Base-by-base conservation (phyloP, 2,329 filamentous ascomycete genomes). In the Trichoderma brevicompactum region DNA sequence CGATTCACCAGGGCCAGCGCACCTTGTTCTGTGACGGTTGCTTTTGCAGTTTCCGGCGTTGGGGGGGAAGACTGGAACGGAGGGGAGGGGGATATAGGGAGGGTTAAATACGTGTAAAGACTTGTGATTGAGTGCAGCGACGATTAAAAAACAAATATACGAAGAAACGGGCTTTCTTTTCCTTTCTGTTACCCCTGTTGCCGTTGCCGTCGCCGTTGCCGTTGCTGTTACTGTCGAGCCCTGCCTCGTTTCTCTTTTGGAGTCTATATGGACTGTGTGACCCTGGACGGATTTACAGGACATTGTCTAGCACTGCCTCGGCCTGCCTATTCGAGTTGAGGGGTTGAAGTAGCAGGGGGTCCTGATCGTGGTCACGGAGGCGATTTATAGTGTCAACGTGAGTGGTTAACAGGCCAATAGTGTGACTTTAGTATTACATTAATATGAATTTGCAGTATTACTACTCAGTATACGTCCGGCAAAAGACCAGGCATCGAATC, bases 31-130 rank as follows among this genome's bases (percentile, higher is more conserved):
- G 59, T 9, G 59, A 43, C 52, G 40, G 43, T 41, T 64, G 41
- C 43, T 55, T 54, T 52, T 59, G 53, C 54, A 65, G 63, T 65
- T 65, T 64, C 69, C 67, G 74, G 74, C 72, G 74, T 74, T 76
- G 72, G 60, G 72, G 72, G 73, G 72, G 71, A 71, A 63, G 65
- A 54, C 52, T 55, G 52, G 61, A 52, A 58, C 36, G 48, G 40
- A 56, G 34, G 65, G 61, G 28, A 44, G 19, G 60, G 49, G 46
- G 49, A 13, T 13, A 52, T 19, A 52, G 46, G 46, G 36, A 44
- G 58, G 60, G 34, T 64, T 56, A 64, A 56, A 66, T 58, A 56
- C 23, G 50, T 66, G 59, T 64, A 66, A 66, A 64, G 65, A 56
- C 53, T 53, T 64, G 53, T 52, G 65, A 63, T 66, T 64, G 64